These are phyloP conservation scores for Mycena vulgaris DNA, from an alignment of 768 basidiomycete species.

Conservation along the genomic window DNA sequence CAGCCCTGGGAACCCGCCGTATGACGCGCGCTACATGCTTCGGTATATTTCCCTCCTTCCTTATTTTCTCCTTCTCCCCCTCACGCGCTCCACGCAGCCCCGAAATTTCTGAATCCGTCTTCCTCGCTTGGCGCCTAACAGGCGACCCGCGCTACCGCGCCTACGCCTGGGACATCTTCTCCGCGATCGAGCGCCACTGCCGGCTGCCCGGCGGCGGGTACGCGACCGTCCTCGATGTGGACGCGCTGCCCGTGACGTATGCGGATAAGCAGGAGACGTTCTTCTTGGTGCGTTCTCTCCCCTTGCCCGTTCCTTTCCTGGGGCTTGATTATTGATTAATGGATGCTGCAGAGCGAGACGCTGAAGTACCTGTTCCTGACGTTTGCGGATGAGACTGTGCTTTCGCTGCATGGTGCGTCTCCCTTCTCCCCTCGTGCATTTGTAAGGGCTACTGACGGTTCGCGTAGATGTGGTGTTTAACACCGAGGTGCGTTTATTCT, in stretches of 20 bases:
- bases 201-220: constrained; percentile 73
- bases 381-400: constrained; percentile 71
- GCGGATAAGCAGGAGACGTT: constrained; percentile 90
- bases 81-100: constrained; percentile 56
- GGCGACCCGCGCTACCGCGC: constrained; percentile 76
- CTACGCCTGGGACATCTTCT: constrained; percentile 80
- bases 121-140: constrained; percentile 79
- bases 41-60: constrained; percentile 30
- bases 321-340: background rate
- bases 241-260: constrained; percentile 66
- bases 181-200: constrained; percentile 79
- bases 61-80: constrained; percentile 16
- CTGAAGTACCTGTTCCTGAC: constrained; percentile 83
- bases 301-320: background rate
- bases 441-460: background rate
- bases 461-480: constrained; percentile 79
- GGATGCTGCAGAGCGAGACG: constrained; percentile 69
- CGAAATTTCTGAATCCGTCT: constrained; percentile 85
- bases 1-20: constrained; percentile 39
- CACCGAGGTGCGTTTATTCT: constrained; percentile 69
- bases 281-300: constrained; percentile 65
- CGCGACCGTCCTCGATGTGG: constrained; percentile 77
- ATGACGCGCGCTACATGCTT: constrained; percentile 44
- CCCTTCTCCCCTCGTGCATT: too few species aligned
- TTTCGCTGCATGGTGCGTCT: constrained; percentile 71